phyloP scores from a whole-genome alignment of 2,329 filamentous ascomycete genomes.

The Ustilaginoidea virens region DNA sequence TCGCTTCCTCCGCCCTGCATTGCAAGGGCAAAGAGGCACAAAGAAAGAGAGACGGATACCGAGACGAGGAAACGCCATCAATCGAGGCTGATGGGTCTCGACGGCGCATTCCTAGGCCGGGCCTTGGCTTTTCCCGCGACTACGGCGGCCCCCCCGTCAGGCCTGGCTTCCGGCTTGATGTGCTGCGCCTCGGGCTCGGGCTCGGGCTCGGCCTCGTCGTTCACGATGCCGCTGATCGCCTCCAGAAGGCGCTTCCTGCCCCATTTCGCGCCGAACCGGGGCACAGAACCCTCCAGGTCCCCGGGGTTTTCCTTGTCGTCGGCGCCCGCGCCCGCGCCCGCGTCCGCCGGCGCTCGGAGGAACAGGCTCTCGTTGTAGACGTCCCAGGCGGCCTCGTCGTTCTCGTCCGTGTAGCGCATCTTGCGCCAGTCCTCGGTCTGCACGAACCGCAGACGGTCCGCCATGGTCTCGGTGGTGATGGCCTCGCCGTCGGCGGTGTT shows the following conservation, averaged over 20 bases:
- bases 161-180: conserved; percentile 12
- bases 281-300: conserved; percentile 20
- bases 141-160: conserved; percentile 7
- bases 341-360: conserved; percentile 10
- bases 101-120: conserved; percentile 9
- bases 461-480: conserved; percentile 54
- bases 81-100: conserved; percentile 5
- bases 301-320: conserved; percentile 7
- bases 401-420: conserved; percentile 70
- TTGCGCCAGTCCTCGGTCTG: conserved; percentile 72
- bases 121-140: conserved; percentile 14
- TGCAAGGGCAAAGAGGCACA: neutral
- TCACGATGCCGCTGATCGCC: conserved; percentile 28
- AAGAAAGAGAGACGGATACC: neutral
- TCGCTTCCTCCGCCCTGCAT: too few species aligned
- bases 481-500: conserved; percentile 52
- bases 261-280: conserved; percentile 25
- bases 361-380: conserved; percentile 60
- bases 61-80: neutral
- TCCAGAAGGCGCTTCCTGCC: conserved; percentile 27
- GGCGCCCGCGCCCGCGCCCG: conserved; percentile 4
- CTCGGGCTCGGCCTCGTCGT: conserved; percentile 13
- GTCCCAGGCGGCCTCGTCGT: conserved; percentile 59
- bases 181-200: conserved; percentile 6
- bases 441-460: conserved; percentile 58